These are phyloP conservation scores for Pseudopyrenochaeta lycopersici DNA, from an alignment of 2,329 filamentous ascomycete genomes.

Conservation along the genomic window DNA sequence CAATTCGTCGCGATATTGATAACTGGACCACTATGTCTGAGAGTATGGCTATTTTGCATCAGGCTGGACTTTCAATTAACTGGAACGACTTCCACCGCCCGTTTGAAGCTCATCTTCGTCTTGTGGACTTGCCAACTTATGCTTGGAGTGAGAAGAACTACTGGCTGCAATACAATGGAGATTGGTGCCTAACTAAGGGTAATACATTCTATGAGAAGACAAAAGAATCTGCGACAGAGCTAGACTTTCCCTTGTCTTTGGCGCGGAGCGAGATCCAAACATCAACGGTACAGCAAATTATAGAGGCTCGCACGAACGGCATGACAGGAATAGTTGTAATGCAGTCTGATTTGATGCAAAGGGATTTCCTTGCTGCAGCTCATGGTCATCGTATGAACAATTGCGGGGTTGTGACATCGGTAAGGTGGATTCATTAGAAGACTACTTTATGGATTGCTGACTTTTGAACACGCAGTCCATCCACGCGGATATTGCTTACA, in stretches of 20 bases:
- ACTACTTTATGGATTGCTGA: conserved; percentile 53
- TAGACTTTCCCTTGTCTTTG: neutral
- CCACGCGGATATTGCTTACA: conserved; percentile 58
- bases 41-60: neutral
- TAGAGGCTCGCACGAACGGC: neutral
- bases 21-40: conserved; percentile 25
- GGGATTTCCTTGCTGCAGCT: conserved; percentile 14
- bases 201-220: conserved; percentile 14
- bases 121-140: conserved; percentile 63
- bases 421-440: conserved; percentile 45
- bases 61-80: conserved; percentile 62
- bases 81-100: conserved; percentile 70
- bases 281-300: conserved; percentile 16
- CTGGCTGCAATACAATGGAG: conserved; percentile 45
- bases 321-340: conserved; percentile 8
- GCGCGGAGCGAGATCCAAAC: neutral
- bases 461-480: conserved; percentile 48
- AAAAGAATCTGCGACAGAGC: neutral
- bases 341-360: conserved; percentile 15
- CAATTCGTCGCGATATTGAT: conserved; percentile 8
- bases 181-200: conserved; percentile 37
- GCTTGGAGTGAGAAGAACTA: conserved; percentile 47
- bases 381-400: conserved; percentile 22
- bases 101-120: conserved; percentile 55
- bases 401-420: conserved; percentile 40